Evolutionary conservation across 805 yeast genomes (phyloP), one percentile per base, ranked within the genome.

Genomic region (Candida xiaguanensis): DNA sequence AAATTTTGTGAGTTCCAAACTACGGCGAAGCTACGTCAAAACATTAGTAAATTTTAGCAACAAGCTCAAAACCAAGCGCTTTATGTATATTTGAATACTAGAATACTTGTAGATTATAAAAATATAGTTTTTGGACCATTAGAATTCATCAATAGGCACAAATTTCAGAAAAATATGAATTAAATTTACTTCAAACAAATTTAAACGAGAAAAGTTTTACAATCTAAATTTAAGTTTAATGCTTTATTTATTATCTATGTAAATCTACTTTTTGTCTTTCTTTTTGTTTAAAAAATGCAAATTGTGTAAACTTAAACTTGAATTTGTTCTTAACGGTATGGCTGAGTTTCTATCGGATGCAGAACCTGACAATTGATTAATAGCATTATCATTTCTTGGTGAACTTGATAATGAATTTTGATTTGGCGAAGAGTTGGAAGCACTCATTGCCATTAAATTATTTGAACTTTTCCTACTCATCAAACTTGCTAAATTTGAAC

Each of bases 231-330:
- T n/a, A n/a, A n/a, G n/a, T n/a, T n/a, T n/a, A n/a, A n/a, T n/a
- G n/a, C n/a, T n/a, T n/a, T n/a, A n/a, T n/a, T n/a, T n/a, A 20
- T 20, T 7, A 20, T 20, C 24, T 20, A 9, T 20, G 22, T 16
- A 11, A 22, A n/a, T 20, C 31, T 59, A 55, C 46, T 63, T 64
- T 45, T 61, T 58, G 16, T 36, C 31, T 23, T 61, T 57, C 46
- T 63, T 65, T 47, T 61, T 61, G 39, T 55, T 52, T 31, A 63
- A 40, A 36, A 65, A 63, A 28, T 56, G 59, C 26, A 62, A 43
- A 44, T 60, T 63, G 36, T 54, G 60, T 31, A 56, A 47, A 41
- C 51, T 55, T 32, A 57, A 43, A 40, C 53, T 48, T 24, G 61
- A 54, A n/a, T 45, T 43, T 12, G 58, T 43, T 33, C 43, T 44